phyloP scores from a whole-genome alignment of 495 filamentous ascomycete species.

The Bathelium albidoporum region DNA sequence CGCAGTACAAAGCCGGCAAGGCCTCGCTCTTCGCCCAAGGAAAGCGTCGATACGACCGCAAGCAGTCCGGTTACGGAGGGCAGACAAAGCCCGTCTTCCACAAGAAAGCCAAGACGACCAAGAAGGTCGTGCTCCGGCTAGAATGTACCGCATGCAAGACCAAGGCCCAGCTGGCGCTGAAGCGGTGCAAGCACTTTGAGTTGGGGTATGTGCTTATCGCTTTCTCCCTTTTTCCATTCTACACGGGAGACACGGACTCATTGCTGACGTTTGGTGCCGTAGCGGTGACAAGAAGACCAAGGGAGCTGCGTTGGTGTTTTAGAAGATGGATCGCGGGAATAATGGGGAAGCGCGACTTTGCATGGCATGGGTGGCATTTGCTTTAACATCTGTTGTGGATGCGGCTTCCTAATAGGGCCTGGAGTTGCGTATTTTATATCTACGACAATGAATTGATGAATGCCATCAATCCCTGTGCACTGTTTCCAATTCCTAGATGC shows the following conservation, averaged over 20 bases:
- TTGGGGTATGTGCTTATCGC: slow-evolving; percentile 68
- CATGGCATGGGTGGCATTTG: not conserved
- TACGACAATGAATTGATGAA: not conserved
- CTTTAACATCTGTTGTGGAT: not conserved
- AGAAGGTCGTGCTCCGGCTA: slow-evolving; percentile 97
- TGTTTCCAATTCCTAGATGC: not conserved
- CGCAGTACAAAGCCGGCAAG: slow-evolving; percentile 96
- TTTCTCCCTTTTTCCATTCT: no score
- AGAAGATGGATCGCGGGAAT: slow-evolving; percentile 22
- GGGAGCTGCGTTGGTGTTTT: slow-evolving; percentile 99
- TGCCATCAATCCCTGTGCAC: not conserved
- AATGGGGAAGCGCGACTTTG: not conserved
- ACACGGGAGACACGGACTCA: no score
- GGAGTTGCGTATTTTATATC: not conserved
- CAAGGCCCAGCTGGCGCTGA: slow-evolving; percentile 94
- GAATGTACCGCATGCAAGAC: slow-evolving; percentile 96
- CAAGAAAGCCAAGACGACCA: slow-evolving; percentile 99
- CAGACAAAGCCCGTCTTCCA: slow-evolving; percentile 99
- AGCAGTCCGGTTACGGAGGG: slow-evolving; percentile 96
- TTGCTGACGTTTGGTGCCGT: slow-evolving; percentile 20
- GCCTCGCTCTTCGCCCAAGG: slow-evolving; percentile 92
- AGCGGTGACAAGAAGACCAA: slow-evolving; percentile 99
- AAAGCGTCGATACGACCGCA: slow-evolving; percentile 99
- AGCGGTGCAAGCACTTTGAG: slow-evolving; percentile 99
- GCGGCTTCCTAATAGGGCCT: not conserved